These are phyloP conservation scores for Berberis vulgaris DNA, from an alignment of 164 flowering plant genomes.

Conservation along the genomic window DNA sequence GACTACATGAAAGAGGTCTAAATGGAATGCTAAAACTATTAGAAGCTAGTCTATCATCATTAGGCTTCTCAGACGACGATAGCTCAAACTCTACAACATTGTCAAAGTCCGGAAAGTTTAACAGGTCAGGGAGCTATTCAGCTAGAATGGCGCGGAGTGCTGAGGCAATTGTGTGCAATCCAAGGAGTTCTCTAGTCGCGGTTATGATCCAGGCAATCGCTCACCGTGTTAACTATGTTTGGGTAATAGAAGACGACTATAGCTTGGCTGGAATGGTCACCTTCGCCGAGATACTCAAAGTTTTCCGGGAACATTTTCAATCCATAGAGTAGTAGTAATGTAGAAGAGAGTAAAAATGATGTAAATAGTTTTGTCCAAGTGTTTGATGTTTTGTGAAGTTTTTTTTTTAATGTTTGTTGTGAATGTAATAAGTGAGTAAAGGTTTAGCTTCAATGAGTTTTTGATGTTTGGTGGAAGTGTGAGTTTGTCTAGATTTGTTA, in stretches of 20 bases:
- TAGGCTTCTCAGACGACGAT: constrained; percentile 56
- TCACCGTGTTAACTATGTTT: constrained; percentile 74
- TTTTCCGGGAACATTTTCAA: constrained; percentile 27
- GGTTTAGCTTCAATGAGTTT: no score
- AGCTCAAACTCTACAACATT: background rate
- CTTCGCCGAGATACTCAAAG: constrained; percentile 47
- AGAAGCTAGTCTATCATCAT: constrained; percentile 9
- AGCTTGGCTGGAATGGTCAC: constrained; percentile 73
- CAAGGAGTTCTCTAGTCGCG: constrained; percentile 73
- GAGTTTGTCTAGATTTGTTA: no score
- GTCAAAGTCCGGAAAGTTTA: constrained; percentile 17
- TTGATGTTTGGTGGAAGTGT: no score
- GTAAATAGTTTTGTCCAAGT: no score
- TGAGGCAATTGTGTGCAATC: constrained; percentile 81
- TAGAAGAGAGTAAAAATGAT: no score
- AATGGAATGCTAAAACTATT: constrained; percentile 46
- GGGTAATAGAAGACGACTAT: constrained; percentile 79
- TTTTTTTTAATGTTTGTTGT: no score
- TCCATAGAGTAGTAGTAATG: background rate
- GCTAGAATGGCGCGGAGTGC: constrained; percentile 57
- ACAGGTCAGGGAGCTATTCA: constrained; percentile 46
- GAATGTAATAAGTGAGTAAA: no score
- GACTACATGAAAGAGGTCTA: constrained; percentile 40
- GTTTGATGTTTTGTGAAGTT: no score
- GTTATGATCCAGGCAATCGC: constrained; percentile 93